Base-by-base conservation (phyloP, 2,329 filamentous ascomycete species). In the Rhynchosporium agropyri region DNA sequence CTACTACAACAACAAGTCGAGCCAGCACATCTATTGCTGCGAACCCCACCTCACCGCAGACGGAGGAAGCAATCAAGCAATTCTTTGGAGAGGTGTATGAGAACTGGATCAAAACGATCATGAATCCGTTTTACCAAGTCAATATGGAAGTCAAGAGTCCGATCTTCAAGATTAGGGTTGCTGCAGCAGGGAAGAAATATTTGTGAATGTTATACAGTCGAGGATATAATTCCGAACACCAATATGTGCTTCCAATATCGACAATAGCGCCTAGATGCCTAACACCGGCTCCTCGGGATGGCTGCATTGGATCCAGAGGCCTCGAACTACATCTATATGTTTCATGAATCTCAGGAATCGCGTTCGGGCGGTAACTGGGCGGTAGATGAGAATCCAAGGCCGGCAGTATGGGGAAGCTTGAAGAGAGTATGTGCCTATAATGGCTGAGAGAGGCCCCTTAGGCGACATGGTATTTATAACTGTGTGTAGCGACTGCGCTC, bases 81-180 rank as follows among this genome's bases (percentile, higher is more conserved):
- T 99, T 98, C 79, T 97, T 99, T 79, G 83, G 84, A 15, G 95
- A 99, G 75, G 90, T 97, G 12, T 98, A 97, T 78, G 95, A 99
- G 78, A 92, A 88, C 70, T 99, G 94, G 89, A 86, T 97, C 68
- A 99, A 99, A 83, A 91, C 93, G 12, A 87, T 93, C 63, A 98
- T 99, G 95, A 98, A 87, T 74, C 95, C 95, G 0, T 99, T 99
- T 76, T 98, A 97, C 79, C 83, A 84, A 60, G 86, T 89, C 61
- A 94, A 96, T 68, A 90, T 90, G 82, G 88, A 91, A 70, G 88
- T 99, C 58, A 87, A 83, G 74, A 98, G 93, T 77, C 90, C 92
- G 0, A 84, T 97, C 1, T 99, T 99, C 76, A 84, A 91, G 69
- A 81, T 85, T 61, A 85, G 90, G 72, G 92, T 99, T 26, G 87